These are phyloP conservation scores for Amborella trichopoda DNA, from an alignment of 164 flowering plant genomes.

Conservation along the genomic window DNA sequence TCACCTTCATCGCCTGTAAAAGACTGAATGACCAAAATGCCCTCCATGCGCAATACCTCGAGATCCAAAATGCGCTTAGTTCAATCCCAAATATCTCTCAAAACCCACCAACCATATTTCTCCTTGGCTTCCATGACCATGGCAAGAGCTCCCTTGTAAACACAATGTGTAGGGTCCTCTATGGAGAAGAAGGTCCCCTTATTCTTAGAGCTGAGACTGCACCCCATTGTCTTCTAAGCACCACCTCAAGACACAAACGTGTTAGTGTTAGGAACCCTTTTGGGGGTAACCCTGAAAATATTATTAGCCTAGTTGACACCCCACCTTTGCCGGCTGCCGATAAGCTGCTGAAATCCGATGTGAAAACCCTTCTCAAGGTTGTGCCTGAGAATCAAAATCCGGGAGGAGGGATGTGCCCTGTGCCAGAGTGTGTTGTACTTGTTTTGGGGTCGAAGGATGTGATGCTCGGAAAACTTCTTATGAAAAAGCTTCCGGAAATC, in stretches of 20 bases:
- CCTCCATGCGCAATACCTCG: not conserved
- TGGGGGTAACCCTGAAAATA: too few relatives aligned
- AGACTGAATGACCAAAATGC: not conserved
- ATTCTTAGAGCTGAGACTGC: slow-evolving; percentile 4
- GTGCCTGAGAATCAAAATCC: not conserved
- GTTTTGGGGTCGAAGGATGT: slow-evolving; percentile 3
- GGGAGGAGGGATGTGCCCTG: not conserved
- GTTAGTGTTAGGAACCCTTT: too few relatives aligned
- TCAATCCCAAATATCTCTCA: too few relatives aligned
- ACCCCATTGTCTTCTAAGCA: not conserved
- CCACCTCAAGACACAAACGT: too few relatives aligned
- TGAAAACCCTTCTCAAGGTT: too few relatives aligned
- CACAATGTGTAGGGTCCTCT: slow-evolving; percentile 6
- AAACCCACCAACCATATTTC: slow-evolving; percentile 2
- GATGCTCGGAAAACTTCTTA: not conserved
- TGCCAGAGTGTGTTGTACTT: slow-evolving; percentile 8
- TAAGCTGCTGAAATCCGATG: not conserved
- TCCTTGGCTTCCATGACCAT: slow-evolving; percentile 3
- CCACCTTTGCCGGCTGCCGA: slow-evolving; percentile 2
- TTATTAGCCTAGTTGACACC: slow-evolving; percentile 4
- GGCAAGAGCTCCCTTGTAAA: slow-evolving; percentile 9
- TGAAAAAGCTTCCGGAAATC: slow-evolving; percentile 1
- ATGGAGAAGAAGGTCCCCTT: slow-evolving; percentile 4
- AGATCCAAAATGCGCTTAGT: slow-evolving; percentile 2
- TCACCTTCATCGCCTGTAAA: not conserved